phyloP scores from a whole-genome alignment of 768 basidiomycete genomes.

The Leccinum boreale region DNA sequence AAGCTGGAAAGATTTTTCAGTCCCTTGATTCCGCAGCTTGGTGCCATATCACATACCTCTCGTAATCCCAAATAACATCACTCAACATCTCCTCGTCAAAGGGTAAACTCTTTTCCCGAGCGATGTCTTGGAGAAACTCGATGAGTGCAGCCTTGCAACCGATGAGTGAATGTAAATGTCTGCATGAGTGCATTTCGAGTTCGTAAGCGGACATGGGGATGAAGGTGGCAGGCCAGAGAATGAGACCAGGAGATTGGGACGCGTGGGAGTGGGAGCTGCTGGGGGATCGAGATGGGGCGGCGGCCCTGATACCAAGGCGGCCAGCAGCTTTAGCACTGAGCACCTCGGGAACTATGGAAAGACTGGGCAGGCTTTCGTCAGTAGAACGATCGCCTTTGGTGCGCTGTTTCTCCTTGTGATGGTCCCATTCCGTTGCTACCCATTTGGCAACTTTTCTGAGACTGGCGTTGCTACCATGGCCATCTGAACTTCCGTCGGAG shows the following conservation, averaged over 20 bases:
- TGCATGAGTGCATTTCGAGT: slow-evolving; percentile 75
- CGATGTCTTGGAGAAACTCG: slow-evolving; percentile 42
- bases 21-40: slow-evolving; percentile 4
- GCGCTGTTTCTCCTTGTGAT: slow-evolving; percentile 23
- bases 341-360: slow-evolving; percentile 25
- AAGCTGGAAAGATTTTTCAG: slow-evolving; percentile 43
- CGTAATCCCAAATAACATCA: slow-evolving; percentile 35
- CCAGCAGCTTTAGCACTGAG: slow-evolving; percentile 37
- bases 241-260: slow-evolving; percentile 59
- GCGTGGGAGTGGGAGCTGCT: slow-evolving; percentile 23
- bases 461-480: slow-evolving; percentile 16
- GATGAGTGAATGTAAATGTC: slow-evolving; percentile 61
- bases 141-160: slow-evolving; percentile 57
- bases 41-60: slow-evolving; percentile 25
- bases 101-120: slow-evolving; percentile 19
- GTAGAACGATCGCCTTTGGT: slow-evolving; percentile 26
- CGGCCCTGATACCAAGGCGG: slow-evolving; percentile 34
- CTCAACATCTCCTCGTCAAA: slow-evolving; percentile 24
- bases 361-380: slow-evolving; percentile 20
- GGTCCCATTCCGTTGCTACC: slow-evolving; percentile 36
- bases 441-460: slow-evolving; percentile 35
- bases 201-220: slow-evolving; percentile 55
- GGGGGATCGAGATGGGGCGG: slow-evolving; percentile 11
- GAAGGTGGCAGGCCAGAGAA: slow-evolving; percentile 58
- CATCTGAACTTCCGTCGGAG: slow-evolving; percentile 25